phyloP scores from a whole-genome alignment of 2,329 filamentous ascomycete species.

The Sphaceloma murrayae region DNA sequence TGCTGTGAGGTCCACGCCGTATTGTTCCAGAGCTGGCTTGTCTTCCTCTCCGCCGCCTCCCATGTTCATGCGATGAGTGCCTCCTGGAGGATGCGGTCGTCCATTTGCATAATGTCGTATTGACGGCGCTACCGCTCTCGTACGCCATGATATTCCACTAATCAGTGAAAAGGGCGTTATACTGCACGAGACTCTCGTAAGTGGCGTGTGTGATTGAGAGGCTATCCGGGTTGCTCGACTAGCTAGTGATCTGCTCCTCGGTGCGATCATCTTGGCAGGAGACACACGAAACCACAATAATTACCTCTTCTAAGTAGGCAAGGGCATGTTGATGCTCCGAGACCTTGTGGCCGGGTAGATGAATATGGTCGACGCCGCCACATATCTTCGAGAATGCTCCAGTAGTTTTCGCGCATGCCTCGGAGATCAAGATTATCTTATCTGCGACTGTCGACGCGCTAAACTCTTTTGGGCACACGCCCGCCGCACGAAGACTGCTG shows the following conservation, averaged over 20 bases:
- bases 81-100: conserved; percentile 75
- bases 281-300: not conserved
- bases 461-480: not conserved
- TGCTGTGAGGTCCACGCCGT: conserved; percentile 79
- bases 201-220: not conserved
- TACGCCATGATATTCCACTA: too few relatives aligned
- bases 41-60: conserved; percentile 61
- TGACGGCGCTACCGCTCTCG: conserved; percentile 5
- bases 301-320: too few relatives aligned
- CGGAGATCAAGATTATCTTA: too few relatives aligned
- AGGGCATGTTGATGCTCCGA: too few relatives aligned
- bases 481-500: not conserved
- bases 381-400: not conserved
- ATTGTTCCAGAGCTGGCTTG: conserved; percentile 84
- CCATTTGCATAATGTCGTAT: conserved; percentile 32
- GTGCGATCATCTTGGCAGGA: not conserved
- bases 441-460: too few relatives aligned
- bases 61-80: conserved; percentile 89
- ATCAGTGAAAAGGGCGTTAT: too few relatives aligned
- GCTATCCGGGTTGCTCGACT: not conserved
- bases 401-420: too few relatives aligned
- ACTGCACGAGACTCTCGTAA: not conserved
- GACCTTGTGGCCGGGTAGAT: too few relatives aligned
- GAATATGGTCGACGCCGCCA: too few relatives aligned
- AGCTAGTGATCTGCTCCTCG: not conserved